Percentiles rank a stretch among this genome's conserved stretches.
Evolutionary conservation across 1,284 basidiomycete species (phyloP).

Genomic region (Mrakiaceae sp.): DNA sequence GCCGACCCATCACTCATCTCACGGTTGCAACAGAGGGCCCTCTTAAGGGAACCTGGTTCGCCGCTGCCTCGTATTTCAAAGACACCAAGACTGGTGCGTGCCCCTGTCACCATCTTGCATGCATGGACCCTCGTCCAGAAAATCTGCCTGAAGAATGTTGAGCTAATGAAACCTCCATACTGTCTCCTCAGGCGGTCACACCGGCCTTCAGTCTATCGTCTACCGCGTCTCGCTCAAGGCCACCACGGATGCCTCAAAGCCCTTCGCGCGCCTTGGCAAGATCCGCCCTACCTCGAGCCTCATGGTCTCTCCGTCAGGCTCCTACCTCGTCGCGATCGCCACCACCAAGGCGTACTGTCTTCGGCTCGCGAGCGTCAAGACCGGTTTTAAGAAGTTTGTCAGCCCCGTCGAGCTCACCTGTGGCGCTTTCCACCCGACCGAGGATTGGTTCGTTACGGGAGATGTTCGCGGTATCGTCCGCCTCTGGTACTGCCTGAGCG

Average conservation of each 20-base stretch:
- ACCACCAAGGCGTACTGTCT: constrained; percentile 73
- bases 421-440: constrained; percentile 75
- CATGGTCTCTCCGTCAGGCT: constrained; percentile 60
- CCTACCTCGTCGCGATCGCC: constrained; percentile 69
- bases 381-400: constrained; percentile 55
- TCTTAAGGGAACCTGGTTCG: constrained; percentile 46
- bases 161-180: background rate
- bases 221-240: background rate
- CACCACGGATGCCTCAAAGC: no score
- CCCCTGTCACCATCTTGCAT: no score
- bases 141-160: no score
- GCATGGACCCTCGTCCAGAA: no score
- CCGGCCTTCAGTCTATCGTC: constrained; percentile 1
- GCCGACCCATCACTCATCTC: constrained; percentile 60
- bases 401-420: constrained; percentile 70
- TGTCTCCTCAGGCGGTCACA: background rate
- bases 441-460: constrained; percentile 90
- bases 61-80: constrained; percentile 27
- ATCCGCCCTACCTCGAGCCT: constrained; percentile 46
- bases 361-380: constrained; percentile 37
- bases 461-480: constrained; percentile 75
- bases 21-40: constrained; percentile 53
- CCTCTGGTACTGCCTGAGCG: constrained; percentile 82
- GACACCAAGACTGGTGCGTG: no score
- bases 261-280: background rate